Percentiles rank a stretch among this genome's conserved stretches.
These are phyloP conservation scores for Astrocystis sublimbata DNA, from an alignment of 495 filamentous ascomycete genomes.

Conservation along the genomic window DNA sequence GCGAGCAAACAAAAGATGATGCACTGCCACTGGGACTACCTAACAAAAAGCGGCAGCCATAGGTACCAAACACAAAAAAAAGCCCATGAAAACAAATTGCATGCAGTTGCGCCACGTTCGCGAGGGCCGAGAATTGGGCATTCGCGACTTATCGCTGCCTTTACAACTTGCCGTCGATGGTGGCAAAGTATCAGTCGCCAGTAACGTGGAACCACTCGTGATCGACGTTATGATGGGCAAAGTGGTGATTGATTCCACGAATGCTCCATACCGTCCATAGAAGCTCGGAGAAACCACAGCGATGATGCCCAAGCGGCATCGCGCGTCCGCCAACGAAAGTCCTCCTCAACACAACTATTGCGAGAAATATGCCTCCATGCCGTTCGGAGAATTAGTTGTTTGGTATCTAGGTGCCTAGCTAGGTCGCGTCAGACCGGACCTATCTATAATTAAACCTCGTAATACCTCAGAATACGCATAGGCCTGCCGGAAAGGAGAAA, in stretches of 20 bases:
- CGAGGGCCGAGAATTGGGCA: neutral
- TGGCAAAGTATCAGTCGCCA: neutral
- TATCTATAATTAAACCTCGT: conserved; percentile 11
- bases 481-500: too few species aligned
- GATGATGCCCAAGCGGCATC: too few species aligned
- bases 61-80: too few species aligned
- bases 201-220: neutral
- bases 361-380: too few species aligned
- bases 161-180: neutral
- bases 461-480: neutral
- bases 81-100: too few species aligned
- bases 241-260: too few species aligned
- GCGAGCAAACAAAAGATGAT: neutral
- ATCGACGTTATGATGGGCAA: neutral
- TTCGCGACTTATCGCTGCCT: neutral
- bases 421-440: neutral
- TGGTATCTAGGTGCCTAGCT: too few species aligned
- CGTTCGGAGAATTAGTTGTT: neutral
- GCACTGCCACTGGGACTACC: neutral
- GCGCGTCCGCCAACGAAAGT: too few species aligned
- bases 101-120: neutral
- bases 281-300: too few species aligned
- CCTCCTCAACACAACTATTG: too few species aligned
- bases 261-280: too few species aligned
- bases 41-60: too few species aligned